Percentiles rank a stretch among this genome's conserved stretches.
Conservation (phyloP, 1,139 yeast species). For the Pneumocystis canis region DNA sequence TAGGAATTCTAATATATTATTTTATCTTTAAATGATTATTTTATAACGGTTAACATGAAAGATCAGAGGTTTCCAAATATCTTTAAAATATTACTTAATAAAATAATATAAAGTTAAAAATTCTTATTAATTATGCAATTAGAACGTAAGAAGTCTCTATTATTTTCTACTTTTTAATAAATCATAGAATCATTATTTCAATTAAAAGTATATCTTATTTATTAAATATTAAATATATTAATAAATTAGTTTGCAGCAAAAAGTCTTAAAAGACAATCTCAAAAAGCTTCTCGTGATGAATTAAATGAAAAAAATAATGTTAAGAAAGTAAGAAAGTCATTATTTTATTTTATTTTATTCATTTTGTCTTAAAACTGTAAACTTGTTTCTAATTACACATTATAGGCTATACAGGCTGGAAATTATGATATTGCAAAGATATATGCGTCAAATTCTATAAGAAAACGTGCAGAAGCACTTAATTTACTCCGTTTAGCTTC, state of each 20-base stretch:
- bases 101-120: neutral
- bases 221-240: neutral
- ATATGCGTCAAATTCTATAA: slow-evolving; percentile 89
- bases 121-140: neutral
- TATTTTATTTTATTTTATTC: neutral
- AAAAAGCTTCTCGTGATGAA: slow-evolving; percentile 83
- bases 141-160: neutral
- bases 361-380: neutral
- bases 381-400: slow-evolving; percentile 7
- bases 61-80: no score
- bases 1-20: neutral
- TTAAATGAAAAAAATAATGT: slow-evolving; percentile 73
- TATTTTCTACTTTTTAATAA: neutral
- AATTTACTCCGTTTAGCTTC: slow-evolving; percentile 72
- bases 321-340: slow-evolving; percentile 39
- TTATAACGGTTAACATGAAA: no score
- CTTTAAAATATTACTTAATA: neutral
- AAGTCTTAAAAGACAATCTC: slow-evolving; percentile 77
- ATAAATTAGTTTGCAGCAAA: slow-evolving; percentile 65
- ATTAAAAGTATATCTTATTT: slow-evolving; percentile 27
- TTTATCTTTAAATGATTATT: no score
- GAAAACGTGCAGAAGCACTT: slow-evolving; percentile 77
- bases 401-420: slow-evolving; percentile 59
- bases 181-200: slow-evolving; percentile 38
- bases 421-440: slow-evolving; percentile 85